Base-by-base conservation (phyloP, 441 rosid species). In the Brassica hybrid region DNA sequence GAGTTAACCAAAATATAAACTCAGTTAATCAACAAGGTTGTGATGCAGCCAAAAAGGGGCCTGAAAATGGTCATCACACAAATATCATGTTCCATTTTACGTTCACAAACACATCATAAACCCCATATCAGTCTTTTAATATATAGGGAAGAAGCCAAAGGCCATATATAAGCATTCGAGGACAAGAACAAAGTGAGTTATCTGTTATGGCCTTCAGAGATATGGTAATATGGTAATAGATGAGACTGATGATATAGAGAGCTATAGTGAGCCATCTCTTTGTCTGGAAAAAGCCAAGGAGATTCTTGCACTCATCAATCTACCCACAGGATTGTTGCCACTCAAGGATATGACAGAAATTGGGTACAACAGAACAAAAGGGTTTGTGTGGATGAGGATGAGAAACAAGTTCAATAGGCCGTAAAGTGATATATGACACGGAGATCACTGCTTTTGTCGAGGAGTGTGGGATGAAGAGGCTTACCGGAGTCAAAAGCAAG, bases 381-480 rank as follows among this genome's bases (percentile, higher is more conserved):
- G 96, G 4, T 91, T 91, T 83, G 85, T 91, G 25, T 91, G 94
- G 96, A 74, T 88, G 69, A 86, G 60, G 84, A 90, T 87, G 84
- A 75, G 69, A 71, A 82, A 80, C 67, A 76, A 74, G 60, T 1
- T 68, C 38, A 19, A 79, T 88, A 36, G 87, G 87, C 3, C 74
- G 79, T 18, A 81, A 61, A 62, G 93, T 88, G 54, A 71, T 80
- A 7, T 91, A 93, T 74, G 94, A 83, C 16, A 74, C 81, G 1
- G 88, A 88, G 76, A 70, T 93, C 38, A 88, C 94, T 7, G 89
- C 84, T 1, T 86, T 86, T 68, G 83, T 91, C 1, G 92, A 89
- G 82, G 81, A 88, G 18, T 75, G 84, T 21, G 70, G 84, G 75
- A 76, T 89, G 87, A 82, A 76, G 74, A 67, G 79, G n/a, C 67